These are phyloP conservation scores for Streptanthus diversifolius DNA, from an alignment of 345 rosid genomes.

Conservation along the genomic window DNA sequence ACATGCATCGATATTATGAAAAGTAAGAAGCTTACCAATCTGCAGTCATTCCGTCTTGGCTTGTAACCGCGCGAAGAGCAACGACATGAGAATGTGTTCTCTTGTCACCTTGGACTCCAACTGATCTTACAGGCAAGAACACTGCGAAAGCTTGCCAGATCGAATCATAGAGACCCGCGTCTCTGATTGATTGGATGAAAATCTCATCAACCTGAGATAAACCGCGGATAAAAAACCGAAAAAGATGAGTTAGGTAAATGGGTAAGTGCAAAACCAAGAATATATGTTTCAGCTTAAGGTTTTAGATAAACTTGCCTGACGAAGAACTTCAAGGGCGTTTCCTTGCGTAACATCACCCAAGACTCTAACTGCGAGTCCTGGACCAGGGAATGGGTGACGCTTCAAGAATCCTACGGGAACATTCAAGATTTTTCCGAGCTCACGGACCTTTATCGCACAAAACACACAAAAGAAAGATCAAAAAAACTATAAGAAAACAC, in stretches of 20 bases:
- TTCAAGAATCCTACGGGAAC: conserved; percentile 83
- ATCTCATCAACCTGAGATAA: conserved; percentile 90
- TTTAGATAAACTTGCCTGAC: conserved; percentile 50
- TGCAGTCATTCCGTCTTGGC: conserved; percentile 99
- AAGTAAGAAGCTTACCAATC: conserved; percentile 63
- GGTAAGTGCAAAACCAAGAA: background rate
- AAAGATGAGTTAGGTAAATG: background rate
- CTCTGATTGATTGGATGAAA: conserved; percentile 92
- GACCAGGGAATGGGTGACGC: conserved; percentile 99
- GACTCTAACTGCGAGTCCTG: conserved; percentile 96
- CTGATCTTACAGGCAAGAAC: conserved; percentile 89
- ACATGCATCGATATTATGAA: background rate
- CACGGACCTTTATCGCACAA: conserved; percentile 58
- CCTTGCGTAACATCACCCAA: conserved; percentile 92
- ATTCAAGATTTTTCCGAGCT: conserved; percentile 75
- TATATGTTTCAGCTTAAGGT: background rate
- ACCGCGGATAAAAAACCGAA: background rate
- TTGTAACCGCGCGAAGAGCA: conserved; percentile 97
- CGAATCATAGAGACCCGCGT: conserved; percentile 85
- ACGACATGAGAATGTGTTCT: conserved; percentile 98
- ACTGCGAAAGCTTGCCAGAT: conserved; percentile 99
- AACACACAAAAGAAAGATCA: conserved; percentile 6
- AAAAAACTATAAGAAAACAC: background rate
- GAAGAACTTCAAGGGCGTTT: conserved; percentile 83
- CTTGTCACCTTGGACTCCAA: conserved; percentile 99